These are phyloP conservation scores for Aspergillus ruber DNA, from an alignment of 2,329 filamentous ascomycete species.

Conservation along the genomic window DNA sequence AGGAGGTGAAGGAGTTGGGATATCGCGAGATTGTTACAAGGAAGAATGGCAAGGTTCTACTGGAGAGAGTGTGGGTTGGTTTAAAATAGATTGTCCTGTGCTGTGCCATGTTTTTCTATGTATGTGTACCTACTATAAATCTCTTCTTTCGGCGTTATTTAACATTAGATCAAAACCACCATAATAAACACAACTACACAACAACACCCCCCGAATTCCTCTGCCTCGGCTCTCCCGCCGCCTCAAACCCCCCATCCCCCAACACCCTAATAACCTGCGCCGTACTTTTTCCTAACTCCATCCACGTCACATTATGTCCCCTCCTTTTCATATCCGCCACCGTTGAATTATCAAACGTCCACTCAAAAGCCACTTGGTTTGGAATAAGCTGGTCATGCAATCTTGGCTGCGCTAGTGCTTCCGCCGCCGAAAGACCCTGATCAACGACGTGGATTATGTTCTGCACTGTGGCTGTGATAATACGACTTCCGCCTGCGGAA, in stretches of 20 bases:
- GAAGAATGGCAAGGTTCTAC: background rate
- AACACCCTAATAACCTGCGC: constrained; percentile 63
- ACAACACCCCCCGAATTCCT: constrained; percentile 60
- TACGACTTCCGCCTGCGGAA: constrained; percentile 73
- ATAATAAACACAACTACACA: constrained; percentile 30
- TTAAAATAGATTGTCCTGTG: background rate
- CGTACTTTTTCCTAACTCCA: constrained; percentile 57
- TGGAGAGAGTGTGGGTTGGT: constrained; percentile 15
- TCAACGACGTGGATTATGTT: constrained; percentile 68
- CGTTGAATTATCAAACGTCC: constrained; percentile 58
- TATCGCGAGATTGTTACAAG: constrained; percentile 15
- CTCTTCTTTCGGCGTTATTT: background rate
- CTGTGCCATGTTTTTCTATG: background rate
- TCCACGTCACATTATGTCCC: constrained; percentile 68
- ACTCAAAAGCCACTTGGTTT: constrained; percentile 62
- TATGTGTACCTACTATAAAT: background rate
- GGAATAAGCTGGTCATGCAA: constrained; percentile 80
- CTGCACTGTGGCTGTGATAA: constrained; percentile 73
- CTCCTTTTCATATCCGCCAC: constrained; percentile 55
- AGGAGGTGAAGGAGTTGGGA: constrained; percentile 12
- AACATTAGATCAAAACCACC: background rate
- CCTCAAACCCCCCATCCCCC: constrained; percentile 66
- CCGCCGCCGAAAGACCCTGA: constrained; percentile 50
- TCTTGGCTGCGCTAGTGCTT: constrained; percentile 61
- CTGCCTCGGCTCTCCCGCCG: constrained; percentile 70